phyloP scores from a whole-genome alignment of 768 basidiomycete species.

The Suillus plorans region DNA sequence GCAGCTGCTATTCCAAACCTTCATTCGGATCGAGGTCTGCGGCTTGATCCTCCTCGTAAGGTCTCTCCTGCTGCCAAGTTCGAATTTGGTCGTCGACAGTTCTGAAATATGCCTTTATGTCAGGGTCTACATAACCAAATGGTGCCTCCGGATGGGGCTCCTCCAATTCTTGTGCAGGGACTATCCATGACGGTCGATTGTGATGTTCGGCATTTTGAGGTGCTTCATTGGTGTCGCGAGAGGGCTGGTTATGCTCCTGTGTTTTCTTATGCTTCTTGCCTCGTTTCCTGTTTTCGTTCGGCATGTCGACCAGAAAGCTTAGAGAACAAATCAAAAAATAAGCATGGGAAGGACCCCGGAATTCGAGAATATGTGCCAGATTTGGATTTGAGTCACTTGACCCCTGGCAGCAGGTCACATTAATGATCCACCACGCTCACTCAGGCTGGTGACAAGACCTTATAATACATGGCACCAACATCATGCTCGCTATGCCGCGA shows the following conservation, averaged over 20 bases:
- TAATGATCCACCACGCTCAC: neutral
- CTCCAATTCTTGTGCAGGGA: slow-evolving; percentile 38
- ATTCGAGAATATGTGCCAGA: neutral
- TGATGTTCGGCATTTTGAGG: slow-evolving; percentile 29
- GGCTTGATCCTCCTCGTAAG: slow-evolving; percentile 37
- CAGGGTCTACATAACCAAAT: slow-evolving; percentile 86
- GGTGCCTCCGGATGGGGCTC: slow-evolving; percentile 67
- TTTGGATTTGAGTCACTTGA: neutral
- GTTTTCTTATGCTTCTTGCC: slow-evolving; percentile 73
- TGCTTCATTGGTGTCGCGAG: slow-evolving; percentile 3
- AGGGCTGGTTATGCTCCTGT: slow-evolving; percentile 20
- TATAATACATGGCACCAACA: slow-evolving; percentile 67
- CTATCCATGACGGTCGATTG: slow-evolving; percentile 66
- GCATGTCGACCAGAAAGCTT: slow-evolving; percentile 43
- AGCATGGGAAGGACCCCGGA: neutral
- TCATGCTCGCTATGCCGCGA: slow-evolving; percentile 75
- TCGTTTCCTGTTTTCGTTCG: slow-evolving; percentile 71
- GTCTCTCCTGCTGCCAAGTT: slow-evolving; percentile 69
- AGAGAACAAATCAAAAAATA: neutral
- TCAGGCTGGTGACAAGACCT: neutral
- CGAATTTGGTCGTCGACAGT: slow-evolving; percentile 86
- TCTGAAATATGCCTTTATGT: slow-evolving; percentile 90
- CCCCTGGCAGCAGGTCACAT: neutral
- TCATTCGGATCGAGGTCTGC: slow-evolving; percentile 66
- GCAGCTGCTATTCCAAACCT: slow-evolving; percentile 40